phyloP scores from a whole-genome alignment of 2,329 filamentous ascomycete genomes.

The Penicillium sp. region DNA sequence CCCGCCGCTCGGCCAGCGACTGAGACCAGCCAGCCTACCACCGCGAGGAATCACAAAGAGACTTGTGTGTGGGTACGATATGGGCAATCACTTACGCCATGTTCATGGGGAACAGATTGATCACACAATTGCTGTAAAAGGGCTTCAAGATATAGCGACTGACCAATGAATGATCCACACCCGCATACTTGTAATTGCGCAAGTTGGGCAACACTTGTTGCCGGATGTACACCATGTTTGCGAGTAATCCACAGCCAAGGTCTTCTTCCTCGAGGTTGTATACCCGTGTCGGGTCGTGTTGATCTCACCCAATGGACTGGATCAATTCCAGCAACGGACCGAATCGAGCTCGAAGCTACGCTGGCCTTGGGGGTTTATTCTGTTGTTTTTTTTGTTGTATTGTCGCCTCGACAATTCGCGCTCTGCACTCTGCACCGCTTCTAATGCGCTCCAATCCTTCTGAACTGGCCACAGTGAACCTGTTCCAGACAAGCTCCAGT shows the following conservation, averaged over 20 bases:
- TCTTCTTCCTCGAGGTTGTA: too few relatives aligned
- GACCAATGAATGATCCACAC: constrained; percentile 80
- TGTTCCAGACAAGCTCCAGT: constrained; percentile 1
- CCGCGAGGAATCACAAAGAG: too few relatives aligned
- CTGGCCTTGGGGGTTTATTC: too few relatives aligned
- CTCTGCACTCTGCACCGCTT: neutral
- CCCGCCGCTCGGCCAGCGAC: too few relatives aligned
- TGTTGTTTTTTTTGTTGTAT: neutral
- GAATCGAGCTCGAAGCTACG: too few relatives aligned
- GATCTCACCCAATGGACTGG: too few relatives aligned
- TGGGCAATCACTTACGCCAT: constrained; percentile 64
- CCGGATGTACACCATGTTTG: constrained; percentile 86
- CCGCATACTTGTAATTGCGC: constrained; percentile 91
- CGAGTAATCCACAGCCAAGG: neutral
- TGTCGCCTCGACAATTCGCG: neutral
- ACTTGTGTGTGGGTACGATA: too few relatives aligned
- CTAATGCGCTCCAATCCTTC: constrained; percentile 1
- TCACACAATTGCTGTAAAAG: constrained; percentile 92
- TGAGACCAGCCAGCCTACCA: too few relatives aligned
- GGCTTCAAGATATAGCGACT: constrained; percentile 95
- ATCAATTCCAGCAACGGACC: too few relatives aligned
- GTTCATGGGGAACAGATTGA: constrained; percentile 87
- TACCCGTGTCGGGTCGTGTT: too few relatives aligned
- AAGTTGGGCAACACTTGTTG: constrained; percentile 83
- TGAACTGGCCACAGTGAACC: neutral